Evolutionary conservation across 805 yeast species (phyloP).

Genomic region (Ogataea pignaliae): DNA sequence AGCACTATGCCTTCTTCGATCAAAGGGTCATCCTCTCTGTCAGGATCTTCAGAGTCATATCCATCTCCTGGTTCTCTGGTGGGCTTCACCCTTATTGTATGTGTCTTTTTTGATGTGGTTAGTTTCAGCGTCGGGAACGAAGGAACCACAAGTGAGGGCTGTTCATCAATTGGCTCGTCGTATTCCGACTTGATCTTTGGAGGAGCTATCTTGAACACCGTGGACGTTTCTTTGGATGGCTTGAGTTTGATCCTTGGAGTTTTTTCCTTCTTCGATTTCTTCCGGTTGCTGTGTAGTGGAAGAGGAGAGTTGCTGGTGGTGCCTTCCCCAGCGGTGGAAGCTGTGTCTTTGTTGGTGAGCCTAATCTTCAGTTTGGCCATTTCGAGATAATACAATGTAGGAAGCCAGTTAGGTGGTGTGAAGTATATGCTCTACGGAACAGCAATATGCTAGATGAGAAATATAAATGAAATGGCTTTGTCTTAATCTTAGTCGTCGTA

Average conservation of each 20-base stretch:
- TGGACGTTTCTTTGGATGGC: slow-evolving; percentile 15
- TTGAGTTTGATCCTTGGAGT: slow-evolving; percentile 26
- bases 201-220: slow-evolving; percentile 5
- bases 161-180: not conserved
- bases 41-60: slow-evolving; percentile 95
- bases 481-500: no score
- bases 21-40: slow-evolving; percentile 89
- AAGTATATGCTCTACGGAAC: no score
- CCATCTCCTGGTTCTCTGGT: slow-evolving; percentile 87
- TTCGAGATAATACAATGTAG: not conserved
- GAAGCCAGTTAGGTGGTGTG: no score
- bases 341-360: slow-evolving; percentile 8
- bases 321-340: not conserved
- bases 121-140: slow-evolving; percentile 28
- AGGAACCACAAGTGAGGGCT: not conserved
- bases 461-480: no score
- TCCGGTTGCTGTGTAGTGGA: no score
- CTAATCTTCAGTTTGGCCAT: slow-evolving; percentile 25
- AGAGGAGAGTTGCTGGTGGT: not conserved
- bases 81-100: slow-evolving; percentile 50
- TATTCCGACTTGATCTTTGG: slow-evolving; percentile 1
- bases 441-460: no score
- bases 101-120: slow-evolving; percentile 35
- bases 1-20: slow-evolving; percentile 82
- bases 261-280: slow-evolving; percentile 12